These are phyloP conservation scores for Rhodotorula glutinis DNA, from an alignment of 1,284 basidiomycete genomes.

Conservation along the genomic window DNA sequence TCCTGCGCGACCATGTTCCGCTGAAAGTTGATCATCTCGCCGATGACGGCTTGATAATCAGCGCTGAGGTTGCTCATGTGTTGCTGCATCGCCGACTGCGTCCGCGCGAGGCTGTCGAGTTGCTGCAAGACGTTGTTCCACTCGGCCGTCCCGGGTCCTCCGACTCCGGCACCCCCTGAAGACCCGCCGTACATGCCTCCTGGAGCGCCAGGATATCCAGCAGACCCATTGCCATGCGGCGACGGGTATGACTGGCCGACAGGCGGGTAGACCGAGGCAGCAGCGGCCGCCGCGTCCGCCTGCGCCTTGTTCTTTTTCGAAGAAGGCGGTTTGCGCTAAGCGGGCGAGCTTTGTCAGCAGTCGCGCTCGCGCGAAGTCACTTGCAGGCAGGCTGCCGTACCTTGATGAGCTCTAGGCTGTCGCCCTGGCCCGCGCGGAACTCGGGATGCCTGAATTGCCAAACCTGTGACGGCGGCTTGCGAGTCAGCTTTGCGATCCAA, in stretches of 20 bases:
- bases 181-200: not conserved
- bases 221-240: slow-evolving; percentile 10
- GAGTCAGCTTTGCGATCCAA: not conserved
- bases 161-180: not conserved
- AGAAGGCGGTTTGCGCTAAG: slow-evolving; percentile 34
- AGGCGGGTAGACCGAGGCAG: not conserved
- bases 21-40: slow-evolving; percentile 79
- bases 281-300: not conserved
- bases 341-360: not conserved
- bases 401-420: slow-evolving; percentile 80
- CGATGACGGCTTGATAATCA: slow-evolving; percentile 72
- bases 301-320: slow-evolving; percentile 16
- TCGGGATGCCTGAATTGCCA: slow-evolving; percentile 97
- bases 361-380: too few relatives aligned
- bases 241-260: not conserved
- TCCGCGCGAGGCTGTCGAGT: slow-evolving; percentile 55
- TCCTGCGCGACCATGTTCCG: slow-evolving; percentile 81
- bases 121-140: slow-evolving; percentile 51
- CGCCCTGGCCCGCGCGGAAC: slow-evolving; percentile 80
- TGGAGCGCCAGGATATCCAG: too few relatives aligned
- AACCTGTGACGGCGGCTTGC: slow-evolving; percentile 53
- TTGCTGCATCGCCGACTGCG: slow-evolving; percentile 61
- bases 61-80: slow-evolving; percentile 65
- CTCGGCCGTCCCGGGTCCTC: slow-evolving; percentile 44
- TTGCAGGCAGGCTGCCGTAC: slow-evolving; percentile 4